These are phyloP conservation scores for Cronartium quercuum DNA, from an alignment of 1,284 basidiomycete species.

Conservation along the genomic window DNA sequence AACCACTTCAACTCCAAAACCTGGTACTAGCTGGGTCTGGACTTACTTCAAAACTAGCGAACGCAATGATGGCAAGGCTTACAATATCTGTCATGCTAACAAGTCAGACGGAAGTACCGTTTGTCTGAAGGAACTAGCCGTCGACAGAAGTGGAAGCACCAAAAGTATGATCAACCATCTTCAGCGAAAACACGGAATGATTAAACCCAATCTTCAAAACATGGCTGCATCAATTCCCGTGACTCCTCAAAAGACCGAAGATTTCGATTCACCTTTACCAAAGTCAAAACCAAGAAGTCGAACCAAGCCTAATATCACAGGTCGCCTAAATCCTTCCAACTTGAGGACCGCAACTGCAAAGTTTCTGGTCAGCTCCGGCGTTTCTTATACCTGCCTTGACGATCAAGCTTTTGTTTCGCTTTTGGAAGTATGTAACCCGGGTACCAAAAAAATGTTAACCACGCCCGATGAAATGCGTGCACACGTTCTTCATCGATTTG, in stretches of 20 bases:
- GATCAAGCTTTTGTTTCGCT: background rate
- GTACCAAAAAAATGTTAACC: background rate
- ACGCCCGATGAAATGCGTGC: background rate
- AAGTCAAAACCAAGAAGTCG: background rate
- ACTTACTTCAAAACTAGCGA: background rate
- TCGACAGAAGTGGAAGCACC: background rate
- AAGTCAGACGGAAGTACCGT: background rate
- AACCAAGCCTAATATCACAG: background rate
- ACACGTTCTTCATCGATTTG: background rate
- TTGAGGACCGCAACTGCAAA: background rate
- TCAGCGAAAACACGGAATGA: background rate
- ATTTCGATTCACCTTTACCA: background rate
- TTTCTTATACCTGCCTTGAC: background rate
- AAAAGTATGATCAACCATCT: slow-evolving; percentile 1
- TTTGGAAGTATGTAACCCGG: background rate
- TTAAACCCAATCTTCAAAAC: background rate
- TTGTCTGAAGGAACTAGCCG: background rate
- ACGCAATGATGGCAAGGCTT: background rate
- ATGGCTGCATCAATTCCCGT: background rate
- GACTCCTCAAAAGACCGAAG: background rate
- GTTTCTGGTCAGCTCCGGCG: background rate
- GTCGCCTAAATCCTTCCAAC: background rate
- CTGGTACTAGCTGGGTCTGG: background rate
- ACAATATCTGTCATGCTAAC: background rate
- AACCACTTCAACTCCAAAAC: background rate